Percentiles rank a stretch among this genome's conserved stretches.
These are phyloP conservation scores for Marsdenia floribunda DNA, from an alignment of 257 asterid species.

Conservation along the genomic window DNA sequence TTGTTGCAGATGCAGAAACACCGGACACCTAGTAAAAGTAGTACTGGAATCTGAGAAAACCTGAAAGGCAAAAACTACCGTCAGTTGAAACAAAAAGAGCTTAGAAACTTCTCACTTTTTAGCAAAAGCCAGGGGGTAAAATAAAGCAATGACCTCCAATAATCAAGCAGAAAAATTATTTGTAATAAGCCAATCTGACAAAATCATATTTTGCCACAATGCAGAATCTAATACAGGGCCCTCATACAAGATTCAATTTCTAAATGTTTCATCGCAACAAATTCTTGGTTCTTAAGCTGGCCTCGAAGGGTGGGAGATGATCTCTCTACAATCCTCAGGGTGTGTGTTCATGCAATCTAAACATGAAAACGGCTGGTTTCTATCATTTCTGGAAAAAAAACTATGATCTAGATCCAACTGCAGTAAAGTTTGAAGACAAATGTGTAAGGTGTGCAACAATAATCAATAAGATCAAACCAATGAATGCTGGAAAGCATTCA, in stretches of 20 bases:
- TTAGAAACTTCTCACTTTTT: background rate
- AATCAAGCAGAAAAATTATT: background rate
- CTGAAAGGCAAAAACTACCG: background rate
- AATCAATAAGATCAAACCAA: background rate
- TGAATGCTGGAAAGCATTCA: background rate
- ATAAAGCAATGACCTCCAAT: background rate
- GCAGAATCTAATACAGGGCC: too few species aligned
- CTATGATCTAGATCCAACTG: background rate
- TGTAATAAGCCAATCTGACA: too few species aligned
- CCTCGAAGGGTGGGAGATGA: background rate
- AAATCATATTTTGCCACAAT: background rate
- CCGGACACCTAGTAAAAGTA: background rate
- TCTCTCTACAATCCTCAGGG: background rate
- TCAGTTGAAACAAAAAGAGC: background rate
- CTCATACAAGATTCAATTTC: background rate
- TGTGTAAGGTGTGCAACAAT: background rate
- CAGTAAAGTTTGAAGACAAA: background rate
- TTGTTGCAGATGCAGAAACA: background rate
- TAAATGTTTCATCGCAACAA: background rate
- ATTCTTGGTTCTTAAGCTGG: background rate
- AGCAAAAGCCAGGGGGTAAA: background rate
- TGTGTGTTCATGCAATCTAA: background rate
- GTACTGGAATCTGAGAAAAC: background rate
- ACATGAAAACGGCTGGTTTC: background rate
- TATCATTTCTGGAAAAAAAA: background rate